phyloP scores from a whole-genome alignment of 371 early-diverging fungal species.

The Chytridium lagenaria region DNA sequence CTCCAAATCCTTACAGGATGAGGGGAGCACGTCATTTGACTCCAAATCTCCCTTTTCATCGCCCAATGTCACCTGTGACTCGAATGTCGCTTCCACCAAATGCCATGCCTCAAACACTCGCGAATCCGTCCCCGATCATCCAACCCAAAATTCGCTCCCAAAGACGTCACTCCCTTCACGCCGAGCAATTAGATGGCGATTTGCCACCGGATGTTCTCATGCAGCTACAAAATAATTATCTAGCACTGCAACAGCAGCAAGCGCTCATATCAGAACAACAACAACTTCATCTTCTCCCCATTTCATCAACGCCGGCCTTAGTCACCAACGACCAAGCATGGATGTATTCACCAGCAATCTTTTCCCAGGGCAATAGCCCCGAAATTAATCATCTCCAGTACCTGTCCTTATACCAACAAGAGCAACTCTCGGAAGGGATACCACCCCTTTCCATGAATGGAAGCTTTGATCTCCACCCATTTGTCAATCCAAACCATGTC shows the following conservation, averaged over 20 bases:
- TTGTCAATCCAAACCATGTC: not conserved
- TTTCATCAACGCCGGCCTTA: not conserved
- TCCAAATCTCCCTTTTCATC: not conserved
- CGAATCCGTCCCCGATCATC: not conserved
- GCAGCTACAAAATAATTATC: constrained; percentile 14
- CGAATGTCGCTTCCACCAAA: not conserved
- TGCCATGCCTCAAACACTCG: not conserved
- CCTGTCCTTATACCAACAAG: not conserved
- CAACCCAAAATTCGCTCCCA: not conserved
- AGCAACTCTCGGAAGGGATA: not conserved
- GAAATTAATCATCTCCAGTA: constrained; percentile 1
- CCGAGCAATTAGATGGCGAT: not conserved
- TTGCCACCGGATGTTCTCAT: constrained; percentile 1
- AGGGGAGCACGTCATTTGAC: not conserved
- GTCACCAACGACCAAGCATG: not conserved
- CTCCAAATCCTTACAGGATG: not conserved
- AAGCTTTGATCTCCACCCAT: not conserved
- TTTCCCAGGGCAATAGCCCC: not conserved
- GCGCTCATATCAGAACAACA: not conserved
- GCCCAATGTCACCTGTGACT: not conserved
- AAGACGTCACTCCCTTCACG: constrained; percentile 11
- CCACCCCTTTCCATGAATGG: not conserved
- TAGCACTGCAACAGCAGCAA: constrained; percentile 9
- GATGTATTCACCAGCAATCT: not conserved
- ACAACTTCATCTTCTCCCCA: not conserved